Percentiles rank a stretch among this genome's conserved stretches.
Conservation (phyloP, 2,329 filamentous ascomycete species). For the Xylaria sp. region DNA sequence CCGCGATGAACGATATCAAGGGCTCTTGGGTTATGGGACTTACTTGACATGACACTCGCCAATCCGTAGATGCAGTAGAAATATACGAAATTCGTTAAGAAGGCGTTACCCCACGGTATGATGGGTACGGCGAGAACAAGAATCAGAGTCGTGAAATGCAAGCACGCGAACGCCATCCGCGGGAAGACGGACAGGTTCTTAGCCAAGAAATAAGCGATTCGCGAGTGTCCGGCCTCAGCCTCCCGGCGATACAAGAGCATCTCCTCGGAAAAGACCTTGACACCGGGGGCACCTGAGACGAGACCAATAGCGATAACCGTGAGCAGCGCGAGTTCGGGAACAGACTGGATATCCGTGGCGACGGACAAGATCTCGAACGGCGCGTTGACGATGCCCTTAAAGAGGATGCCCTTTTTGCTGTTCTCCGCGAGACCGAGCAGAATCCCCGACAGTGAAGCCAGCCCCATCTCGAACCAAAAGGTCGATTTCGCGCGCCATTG, state of each 20-base stretch:
- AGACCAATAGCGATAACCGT: slow-evolving; percentile 61
- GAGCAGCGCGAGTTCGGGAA: slow-evolving; percentile 59
- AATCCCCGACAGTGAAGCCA: slow-evolving; percentile 57
- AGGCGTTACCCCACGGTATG: slow-evolving; percentile 56
- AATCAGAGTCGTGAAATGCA: slow-evolving; percentile 61
- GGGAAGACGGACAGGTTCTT: slow-evolving; percentile 59
- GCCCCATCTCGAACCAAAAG: slow-evolving; percentile 60
- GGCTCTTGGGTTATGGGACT: slow-evolving; percentile 5
- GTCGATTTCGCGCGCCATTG: slow-evolving; percentile 59
- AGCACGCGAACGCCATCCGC: slow-evolving; percentile 55
- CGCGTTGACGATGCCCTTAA: slow-evolving; percentile 56
- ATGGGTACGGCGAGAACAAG: slow-evolving; percentile 55
- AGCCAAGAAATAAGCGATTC: slow-evolving; percentile 61
- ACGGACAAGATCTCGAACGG: slow-evolving; percentile 59
- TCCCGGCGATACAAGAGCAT: slow-evolving; percentile 61
- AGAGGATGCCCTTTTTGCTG: slow-evolving; percentile 56
- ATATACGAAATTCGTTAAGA: slow-evolving; percentile 58
- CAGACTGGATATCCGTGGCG: slow-evolving; percentile 55
- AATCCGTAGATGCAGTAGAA: slow-evolving; percentile 66
- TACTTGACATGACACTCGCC: slow-evolving; percentile 54
- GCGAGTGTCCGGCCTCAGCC: slow-evolving; percentile 61
- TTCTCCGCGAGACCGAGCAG: slow-evolving; percentile 61
- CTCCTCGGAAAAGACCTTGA: slow-evolving; percentile 63
- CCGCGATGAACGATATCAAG: too few relatives aligned
- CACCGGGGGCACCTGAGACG: slow-evolving; percentile 59